These are phyloP conservation scores for Marchantia polymorpha DNA, from an alignment of 225 moss, liverwort and hornwort genomes.

Conservation along the genomic window DNA sequence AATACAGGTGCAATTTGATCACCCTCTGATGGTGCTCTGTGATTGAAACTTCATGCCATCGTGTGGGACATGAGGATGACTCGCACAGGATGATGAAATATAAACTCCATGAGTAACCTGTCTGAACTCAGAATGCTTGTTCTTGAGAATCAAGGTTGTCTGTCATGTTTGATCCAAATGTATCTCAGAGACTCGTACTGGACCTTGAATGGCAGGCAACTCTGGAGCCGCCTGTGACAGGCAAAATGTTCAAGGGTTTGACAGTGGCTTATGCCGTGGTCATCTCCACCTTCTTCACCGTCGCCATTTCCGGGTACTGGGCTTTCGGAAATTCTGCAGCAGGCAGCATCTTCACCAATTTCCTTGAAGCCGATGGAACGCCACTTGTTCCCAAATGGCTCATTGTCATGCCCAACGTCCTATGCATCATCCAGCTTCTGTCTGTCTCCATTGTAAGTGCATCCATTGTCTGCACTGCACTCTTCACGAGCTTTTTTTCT, in stretches of 20 bases:
- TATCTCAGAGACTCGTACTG: background rate
- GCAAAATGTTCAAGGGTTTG: slow-evolving; percentile 66
- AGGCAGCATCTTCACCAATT: slow-evolving; percentile 24
- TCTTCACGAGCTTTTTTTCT: background rate
- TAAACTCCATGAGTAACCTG: background rate
- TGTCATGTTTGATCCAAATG: background rate
- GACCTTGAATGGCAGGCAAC: slow-evolving; percentile 43
- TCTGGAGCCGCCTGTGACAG: slow-evolving; percentile 41
- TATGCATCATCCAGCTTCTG: slow-evolving; percentile 9
- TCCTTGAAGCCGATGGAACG: background rate
- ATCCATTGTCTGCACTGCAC: background rate
- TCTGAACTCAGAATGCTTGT: background rate
- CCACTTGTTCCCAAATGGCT: slow-evolving; percentile 10
- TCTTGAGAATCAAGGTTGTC: too few species aligned
- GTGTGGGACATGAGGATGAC: background rate
- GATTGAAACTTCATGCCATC: background rate
- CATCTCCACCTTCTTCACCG: slow-evolving; percentile 32
- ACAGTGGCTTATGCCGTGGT: slow-evolving; percentile 38
- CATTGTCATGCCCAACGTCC: slow-evolving; percentile 3
- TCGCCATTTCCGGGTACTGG: slow-evolving; percentile 50
- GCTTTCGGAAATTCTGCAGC: slow-evolving; percentile 43
- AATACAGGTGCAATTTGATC: slow-evolving; percentile 11
- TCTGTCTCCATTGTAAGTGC: slow-evolving; percentile 7
- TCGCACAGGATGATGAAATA: background rate
- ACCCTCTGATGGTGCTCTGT: background rate